A percentile compares a stretch with the other conserved stretches of the same genome.
Conservation (phyloP, 2,329 filamentous ascomycete genomes). For the Colletotrichum spaethianum region DNA sequence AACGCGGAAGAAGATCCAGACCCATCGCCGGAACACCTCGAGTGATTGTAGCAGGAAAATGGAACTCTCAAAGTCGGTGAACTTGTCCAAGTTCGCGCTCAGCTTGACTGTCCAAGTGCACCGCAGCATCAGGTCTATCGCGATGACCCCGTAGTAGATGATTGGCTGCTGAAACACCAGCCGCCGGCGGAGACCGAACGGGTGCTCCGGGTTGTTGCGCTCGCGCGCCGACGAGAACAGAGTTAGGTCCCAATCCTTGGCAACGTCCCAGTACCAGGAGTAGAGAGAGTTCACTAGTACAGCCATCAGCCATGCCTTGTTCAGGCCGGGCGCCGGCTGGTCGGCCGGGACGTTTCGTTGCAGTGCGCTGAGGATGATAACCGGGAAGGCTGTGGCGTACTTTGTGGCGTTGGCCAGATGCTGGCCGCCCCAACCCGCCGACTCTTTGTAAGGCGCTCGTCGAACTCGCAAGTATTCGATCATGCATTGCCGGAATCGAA, state of each 20-base stretch:
- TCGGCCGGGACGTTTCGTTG: constrained; percentile 72
- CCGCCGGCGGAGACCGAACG: constrained; percentile 83
- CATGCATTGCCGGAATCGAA: constrained; percentile 91
- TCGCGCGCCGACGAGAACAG: constrained; percentile 76
- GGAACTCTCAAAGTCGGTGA: constrained; percentile 88
- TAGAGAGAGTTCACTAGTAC: constrained; percentile 89
- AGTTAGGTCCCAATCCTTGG: constrained; percentile 96
- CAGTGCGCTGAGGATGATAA: constrained; percentile 84
- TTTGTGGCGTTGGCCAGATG: constrained; percentile 95
- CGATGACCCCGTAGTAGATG: constrained; percentile 87
- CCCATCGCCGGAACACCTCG: constrained; percentile 90
- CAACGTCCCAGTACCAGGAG: constrained; percentile 98
- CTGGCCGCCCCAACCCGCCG: constrained; percentile 82
- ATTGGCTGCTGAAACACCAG: constrained; percentile 79
- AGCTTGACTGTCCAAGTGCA: constrained; percentile 95
- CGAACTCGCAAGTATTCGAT: constrained; percentile 86
- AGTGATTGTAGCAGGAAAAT: constrained; percentile 90
- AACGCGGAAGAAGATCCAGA: constrained; percentile 97
- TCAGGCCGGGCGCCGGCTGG: constrained; percentile 56
- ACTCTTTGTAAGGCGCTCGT: constrained; percentile 67
- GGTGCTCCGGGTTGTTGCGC: constrained; percentile 74
- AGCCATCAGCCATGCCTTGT: constrained; percentile 77
- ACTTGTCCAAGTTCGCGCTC: constrained; percentile 83
- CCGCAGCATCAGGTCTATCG: constrained; percentile 83
- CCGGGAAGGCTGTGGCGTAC: constrained; percentile 94